Evolutionary conservation across 2,329 filamentous ascomycete species (phyloP).

Genomic region (Stagonosporopsis chrysanthemi): DNA sequence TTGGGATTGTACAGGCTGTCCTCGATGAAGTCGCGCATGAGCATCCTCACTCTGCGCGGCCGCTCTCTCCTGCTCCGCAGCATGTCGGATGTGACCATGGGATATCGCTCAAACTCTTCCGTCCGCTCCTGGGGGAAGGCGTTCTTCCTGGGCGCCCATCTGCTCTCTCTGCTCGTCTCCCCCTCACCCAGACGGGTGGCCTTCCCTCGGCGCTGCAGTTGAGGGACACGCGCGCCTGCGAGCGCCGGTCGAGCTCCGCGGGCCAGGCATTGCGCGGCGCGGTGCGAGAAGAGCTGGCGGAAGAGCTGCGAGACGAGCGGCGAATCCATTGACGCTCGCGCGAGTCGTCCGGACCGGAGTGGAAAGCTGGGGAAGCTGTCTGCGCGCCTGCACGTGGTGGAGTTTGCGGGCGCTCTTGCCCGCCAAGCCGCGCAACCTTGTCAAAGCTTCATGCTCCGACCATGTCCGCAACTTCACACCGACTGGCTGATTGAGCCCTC

Average conservation of each 20-base stretch:
- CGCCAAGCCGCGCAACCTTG: constrained; percentile 37
- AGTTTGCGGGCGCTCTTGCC: constrained; percentile 26
- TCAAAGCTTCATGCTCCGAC: constrained; percentile 30
- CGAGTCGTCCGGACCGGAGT: constrained; percentile 14
- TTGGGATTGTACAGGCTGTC: constrained; percentile 93
- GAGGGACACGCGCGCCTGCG: constrained; percentile 49
- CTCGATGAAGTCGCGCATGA: constrained; percentile 97
- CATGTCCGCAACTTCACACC: constrained; percentile 23
- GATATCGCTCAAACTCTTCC: constrained; percentile 82
- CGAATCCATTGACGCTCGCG: constrained; percentile 74
- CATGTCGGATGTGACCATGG: constrained; percentile 83
- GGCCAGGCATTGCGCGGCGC: constrained; percentile 62
- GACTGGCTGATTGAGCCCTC: constrained; percentile 4
- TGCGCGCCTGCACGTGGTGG: constrained; percentile 35
- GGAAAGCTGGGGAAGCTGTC: constrained; percentile 26
- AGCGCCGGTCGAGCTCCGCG: constrained; percentile 51
- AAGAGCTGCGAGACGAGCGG: constrained; percentile 80
- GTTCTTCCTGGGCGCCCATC: constrained; percentile 86
- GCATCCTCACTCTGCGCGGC: constrained; percentile 91
- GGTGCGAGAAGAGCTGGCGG: constrained; percentile 82
- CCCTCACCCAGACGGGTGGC: constrained; percentile 39
- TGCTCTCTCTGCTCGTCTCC: constrained; percentile 65
- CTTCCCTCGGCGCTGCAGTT: constrained; percentile 42
- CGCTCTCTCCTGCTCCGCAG: constrained; percentile 76
- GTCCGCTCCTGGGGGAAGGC: constrained; percentile 77